These are phyloP conservation scores for Pleurotus ostreatus DNA, from an alignment of 768 basidiomycete species.

Conservation along the genomic window DNA sequence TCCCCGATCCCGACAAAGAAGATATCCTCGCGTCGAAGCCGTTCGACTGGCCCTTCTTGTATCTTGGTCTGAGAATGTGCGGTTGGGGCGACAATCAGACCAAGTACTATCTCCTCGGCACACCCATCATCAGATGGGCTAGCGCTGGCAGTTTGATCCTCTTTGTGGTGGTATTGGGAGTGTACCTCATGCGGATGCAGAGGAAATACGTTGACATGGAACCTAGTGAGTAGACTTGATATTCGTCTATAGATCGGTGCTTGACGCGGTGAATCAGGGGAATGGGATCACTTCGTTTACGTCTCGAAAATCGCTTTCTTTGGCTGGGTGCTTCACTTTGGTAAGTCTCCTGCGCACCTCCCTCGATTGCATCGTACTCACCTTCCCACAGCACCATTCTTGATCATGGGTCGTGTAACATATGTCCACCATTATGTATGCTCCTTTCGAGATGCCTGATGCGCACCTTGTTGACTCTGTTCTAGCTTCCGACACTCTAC, in stretches of 20 bases:
- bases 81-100: slow-evolving; percentile 86
- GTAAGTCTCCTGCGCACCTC: slow-evolving; percentile 39
- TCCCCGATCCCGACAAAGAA: slow-evolving; percentile 98
- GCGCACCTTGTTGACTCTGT: neutral
- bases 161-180: slow-evolving; percentile 45
- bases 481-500: slow-evolving; percentile 90
- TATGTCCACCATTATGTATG: slow-evolving; percentile 95
- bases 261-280: slow-evolving; percentile 40
- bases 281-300: slow-evolving; percentile 95
- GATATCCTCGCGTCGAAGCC: slow-evolving; percentile 95
- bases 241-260: neutral
- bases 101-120: slow-evolving; percentile 93
- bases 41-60: slow-evolving; percentile 90
- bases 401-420: slow-evolving; percentile 97
- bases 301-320: slow-evolving; percentile 87
- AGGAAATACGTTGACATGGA: slow-evolving; percentile 92
- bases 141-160: slow-evolving; percentile 62
- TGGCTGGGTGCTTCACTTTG: slow-evolving; percentile 89
- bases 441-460: slow-evolving; percentile 11
- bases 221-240: slow-evolving; percentile 49
- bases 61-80: slow-evolving; percentile 92
- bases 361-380: neutral
- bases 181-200: slow-evolving; percentile 81
- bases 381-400: slow-evolving; percentile 72
- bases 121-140: slow-evolving; percentile 92